These are phyloP conservation scores for Westerdykella ornata DNA, from an alignment of 2,329 filamentous ascomycete genomes.

Conservation along the genomic window DNA sequence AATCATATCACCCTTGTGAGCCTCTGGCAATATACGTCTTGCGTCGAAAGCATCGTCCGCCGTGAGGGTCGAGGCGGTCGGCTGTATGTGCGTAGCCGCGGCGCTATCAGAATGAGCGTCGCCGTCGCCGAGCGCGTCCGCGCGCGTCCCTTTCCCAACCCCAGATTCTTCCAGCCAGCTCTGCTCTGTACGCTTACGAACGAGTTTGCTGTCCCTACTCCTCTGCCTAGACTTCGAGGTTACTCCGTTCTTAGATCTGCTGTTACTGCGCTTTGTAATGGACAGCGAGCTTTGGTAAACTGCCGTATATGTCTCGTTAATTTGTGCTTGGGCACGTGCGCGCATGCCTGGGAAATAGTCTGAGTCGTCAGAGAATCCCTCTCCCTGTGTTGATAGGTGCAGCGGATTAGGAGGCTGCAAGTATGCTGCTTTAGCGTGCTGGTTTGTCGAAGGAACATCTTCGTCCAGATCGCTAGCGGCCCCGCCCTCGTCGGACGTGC, in stretches of 20 bases:
- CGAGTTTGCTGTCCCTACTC: constrained; percentile 32
- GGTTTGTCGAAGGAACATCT: neutral
- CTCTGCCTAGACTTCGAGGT: constrained; percentile 27
- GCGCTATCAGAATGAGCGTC: constrained; percentile 21
- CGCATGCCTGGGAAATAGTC: constrained; percentile 39
- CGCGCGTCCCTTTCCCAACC: constrained; percentile 41
- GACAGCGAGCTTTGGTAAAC: constrained; percentile 4
- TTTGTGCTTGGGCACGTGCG: constrained; percentile 12
- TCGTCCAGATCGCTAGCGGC: neutral
- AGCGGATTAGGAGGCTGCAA: neutral
- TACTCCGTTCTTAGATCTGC: constrained; percentile 18
- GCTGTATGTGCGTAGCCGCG: neutral
- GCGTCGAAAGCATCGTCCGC: constrained; percentile 7
- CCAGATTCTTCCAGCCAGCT: constrained; percentile 44
- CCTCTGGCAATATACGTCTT: constrained; percentile 26
- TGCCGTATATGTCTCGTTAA: neutral
- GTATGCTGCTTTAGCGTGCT: neutral
- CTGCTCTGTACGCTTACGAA: constrained; percentile 29
- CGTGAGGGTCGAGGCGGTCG: neutral
- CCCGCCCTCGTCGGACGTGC: neutral
- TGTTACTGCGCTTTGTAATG: constrained; percentile 9
- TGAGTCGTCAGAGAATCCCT: constrained; percentile 40
- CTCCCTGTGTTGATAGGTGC: constrained; percentile 14
- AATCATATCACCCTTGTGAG: constrained; percentile 31
- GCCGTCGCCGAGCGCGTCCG: constrained; percentile 44